A percentile compares a stretch with the other conserved stretches of the same genome.
Conservation (phyloP, 2,329 filamentous ascomycete species). For the Pseudogymnoascus sp. region DNA sequence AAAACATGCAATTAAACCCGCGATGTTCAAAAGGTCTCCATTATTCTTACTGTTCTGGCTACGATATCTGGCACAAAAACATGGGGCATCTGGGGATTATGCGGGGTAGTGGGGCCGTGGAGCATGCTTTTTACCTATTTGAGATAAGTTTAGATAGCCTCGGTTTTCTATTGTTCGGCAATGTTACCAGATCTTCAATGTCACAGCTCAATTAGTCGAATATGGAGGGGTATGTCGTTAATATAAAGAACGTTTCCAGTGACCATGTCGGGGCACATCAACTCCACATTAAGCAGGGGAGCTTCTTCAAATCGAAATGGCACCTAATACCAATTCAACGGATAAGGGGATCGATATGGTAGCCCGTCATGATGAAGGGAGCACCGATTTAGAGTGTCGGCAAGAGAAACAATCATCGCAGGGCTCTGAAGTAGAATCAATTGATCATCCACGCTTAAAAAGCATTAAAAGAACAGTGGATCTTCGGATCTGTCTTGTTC, state of each 20-base stretch:
- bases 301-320: not conserved
- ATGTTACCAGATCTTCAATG: not conserved
- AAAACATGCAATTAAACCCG: not conserved
- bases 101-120: not conserved
- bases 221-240: not conserved
- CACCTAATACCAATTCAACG: not conserved
- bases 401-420: not conserved
- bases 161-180: conserved; percentile 5
- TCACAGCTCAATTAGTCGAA: not conserved
- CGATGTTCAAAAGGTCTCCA: not conserved
- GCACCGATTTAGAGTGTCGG: not conserved
- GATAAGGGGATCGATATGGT: not conserved
- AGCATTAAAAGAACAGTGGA: not conserved
- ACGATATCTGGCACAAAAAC: not conserved
- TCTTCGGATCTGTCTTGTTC: conserved; percentile 2
- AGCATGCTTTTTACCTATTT: not conserved
- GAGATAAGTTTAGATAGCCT: conserved; percentile 2
- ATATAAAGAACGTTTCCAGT: conserved; percentile 3
- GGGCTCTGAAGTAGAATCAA: not conserved
- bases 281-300: not conserved
- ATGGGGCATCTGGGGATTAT: not conserved
- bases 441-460: not conserved
- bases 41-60: not conserved
- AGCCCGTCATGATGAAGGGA: not conserved
- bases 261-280: not conserved